phyloP scores from a whole-genome alignment of 441 rosid genomes.

The Corymbia calophylla region DNA sequence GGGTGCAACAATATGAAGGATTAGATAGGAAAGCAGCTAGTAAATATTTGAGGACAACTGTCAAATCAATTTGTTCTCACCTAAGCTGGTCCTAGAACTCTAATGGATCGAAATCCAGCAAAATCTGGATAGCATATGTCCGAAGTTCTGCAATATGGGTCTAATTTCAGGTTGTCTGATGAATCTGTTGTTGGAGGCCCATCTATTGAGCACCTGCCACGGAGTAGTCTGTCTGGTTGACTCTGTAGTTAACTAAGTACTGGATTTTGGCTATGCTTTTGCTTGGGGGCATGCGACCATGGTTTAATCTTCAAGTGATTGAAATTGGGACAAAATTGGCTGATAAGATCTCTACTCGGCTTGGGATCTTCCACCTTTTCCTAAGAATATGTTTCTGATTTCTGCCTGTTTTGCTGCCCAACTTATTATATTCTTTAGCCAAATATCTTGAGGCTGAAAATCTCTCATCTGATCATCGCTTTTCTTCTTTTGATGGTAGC shows the following conservation, averaged over 20 bases:
- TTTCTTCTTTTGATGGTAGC: conserved; percentile 34
- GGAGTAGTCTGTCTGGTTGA: neutral
- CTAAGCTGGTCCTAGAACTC: neutral
- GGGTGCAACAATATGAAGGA: neutral
- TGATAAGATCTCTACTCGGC: neutral
- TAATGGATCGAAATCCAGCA: neutral
- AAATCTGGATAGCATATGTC: neutral
- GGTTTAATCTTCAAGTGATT: neutral
- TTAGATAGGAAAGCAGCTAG: neutral
- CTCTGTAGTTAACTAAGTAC: neutral
- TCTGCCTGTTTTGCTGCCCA: neutral
- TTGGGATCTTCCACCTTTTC: neutral
- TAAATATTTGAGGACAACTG: neutral
- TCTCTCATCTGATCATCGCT: neutral
- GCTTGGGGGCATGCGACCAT: neutral
- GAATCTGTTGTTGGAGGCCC: neutral
- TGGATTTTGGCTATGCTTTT: neutral
- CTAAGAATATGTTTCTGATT: neutral
- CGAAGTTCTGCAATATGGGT: neutral
- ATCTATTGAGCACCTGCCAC: neutral
- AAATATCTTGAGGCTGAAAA: neutral
- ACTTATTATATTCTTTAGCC: neutral
- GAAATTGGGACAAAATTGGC: neutral
- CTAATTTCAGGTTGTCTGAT: neutral
- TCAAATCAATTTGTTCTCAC: neutral